Base-by-base conservation (phyloP, 2,329 filamentous ascomycete species). In the Clonostachys rhizophaga region DNA sequence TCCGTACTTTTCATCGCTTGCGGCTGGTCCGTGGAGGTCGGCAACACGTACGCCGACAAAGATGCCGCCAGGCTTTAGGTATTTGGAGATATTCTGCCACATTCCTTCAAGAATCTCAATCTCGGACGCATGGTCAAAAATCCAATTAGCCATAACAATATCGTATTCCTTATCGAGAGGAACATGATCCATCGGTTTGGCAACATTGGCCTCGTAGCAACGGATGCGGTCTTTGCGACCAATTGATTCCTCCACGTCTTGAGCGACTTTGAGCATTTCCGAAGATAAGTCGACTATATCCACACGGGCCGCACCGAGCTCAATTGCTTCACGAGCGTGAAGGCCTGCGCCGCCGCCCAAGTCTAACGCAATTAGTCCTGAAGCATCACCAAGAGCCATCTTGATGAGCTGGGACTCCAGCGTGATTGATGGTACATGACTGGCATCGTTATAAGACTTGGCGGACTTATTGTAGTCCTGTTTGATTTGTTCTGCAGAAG, bases 131-230 rank as follows among this genome's bases (percentile, higher is more conserved):
- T 61, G 58, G 47, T 61, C 58, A 45, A 66, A 55, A 20, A 60
- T 46, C 60, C 61, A 65, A 47, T 64, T 63, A 5, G 55, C 60
- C 60, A 64, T 62, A 41, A 62, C 58, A 14, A 64, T 45, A 45
- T 64, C 63, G 47, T 66, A 66, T 11, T 34, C 35, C 18, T 60
- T 52, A 24, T 58, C 52, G 12, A 39, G 36, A n/a, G 36, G 14
- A 18, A 18, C 7, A 11, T 39, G 36, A 18, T 39, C 11, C 10
- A 64, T 47, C n/a, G 60, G 52, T 46, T 56, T 42, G 18, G 56
- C 47, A 8, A 54, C 52, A 44, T 62, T 59, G 4, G 49, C 59
- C 20, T 53, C 50, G 44, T 57, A 52, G 53, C 53, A 62, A 20
- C 54, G 50, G 20, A 60, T 50, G 45, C 40, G 45, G 36, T 18